These are phyloP conservation scores for Pistacia atlantica DNA, from an alignment of 345 rosid species.

Conservation along the genomic window DNA sequence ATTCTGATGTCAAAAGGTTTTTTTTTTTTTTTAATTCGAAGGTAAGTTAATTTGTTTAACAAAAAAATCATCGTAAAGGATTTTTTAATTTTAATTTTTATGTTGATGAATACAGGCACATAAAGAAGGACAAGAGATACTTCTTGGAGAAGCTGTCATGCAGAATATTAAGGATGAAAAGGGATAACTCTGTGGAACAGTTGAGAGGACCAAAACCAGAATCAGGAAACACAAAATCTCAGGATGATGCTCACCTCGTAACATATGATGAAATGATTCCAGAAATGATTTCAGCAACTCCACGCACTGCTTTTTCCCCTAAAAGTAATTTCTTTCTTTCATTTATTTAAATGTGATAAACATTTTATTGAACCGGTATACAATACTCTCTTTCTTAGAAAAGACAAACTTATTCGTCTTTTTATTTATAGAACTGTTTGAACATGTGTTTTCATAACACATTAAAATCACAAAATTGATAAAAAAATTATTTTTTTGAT, in stretches of 20 bases:
- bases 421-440: no score
- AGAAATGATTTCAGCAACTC: constrained; percentile 55
- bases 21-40: no score
- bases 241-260: constrained; percentile 20
- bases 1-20: no score
- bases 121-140: constrained; percentile 56
- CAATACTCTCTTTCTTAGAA: no score
- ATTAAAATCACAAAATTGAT: no score
- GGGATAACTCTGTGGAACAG: constrained; percentile 41
- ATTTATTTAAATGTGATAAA: neutral
- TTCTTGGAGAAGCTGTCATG: constrained; percentile 54
- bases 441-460: no score
- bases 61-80: no score
- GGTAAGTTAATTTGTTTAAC: no score
- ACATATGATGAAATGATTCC: constrained; percentile 66
- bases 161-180: constrained; percentile 48
- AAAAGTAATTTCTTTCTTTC: constrained; percentile 28
- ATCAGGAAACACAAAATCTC: neutral
- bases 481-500: no score
- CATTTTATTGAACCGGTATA: no score
- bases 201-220: constrained; percentile 37
- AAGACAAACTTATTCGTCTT: no score
- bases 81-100: neutral
- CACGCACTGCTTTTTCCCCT: constrained; percentile 7
- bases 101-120: constrained; percentile 36